Conservation (phyloP, 106 monocot species). For the Acorus gramineus region DNA sequence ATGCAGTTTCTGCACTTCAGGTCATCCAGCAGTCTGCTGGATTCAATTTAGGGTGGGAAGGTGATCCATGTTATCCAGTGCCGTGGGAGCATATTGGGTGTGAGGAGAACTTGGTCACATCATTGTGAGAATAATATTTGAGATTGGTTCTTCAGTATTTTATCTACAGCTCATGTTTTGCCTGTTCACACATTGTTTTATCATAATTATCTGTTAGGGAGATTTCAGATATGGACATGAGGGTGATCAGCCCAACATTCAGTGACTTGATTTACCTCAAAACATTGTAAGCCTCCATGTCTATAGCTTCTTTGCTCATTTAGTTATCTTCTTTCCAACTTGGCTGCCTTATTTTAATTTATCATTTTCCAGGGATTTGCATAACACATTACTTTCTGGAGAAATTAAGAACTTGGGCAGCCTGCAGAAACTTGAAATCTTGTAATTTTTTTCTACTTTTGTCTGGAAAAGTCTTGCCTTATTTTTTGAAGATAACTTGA, state of each 20-base stretch:
- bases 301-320: background rate
- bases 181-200: background rate
- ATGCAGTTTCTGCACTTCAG: conserved; percentile 42
- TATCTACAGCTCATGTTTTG: background rate
- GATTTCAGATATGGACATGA: conserved; percentile 34
- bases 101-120: conserved; percentile 27
- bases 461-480: background rate
- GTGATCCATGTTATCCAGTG: conserved; percentile 42
- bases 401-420: conserved; percentile 42
- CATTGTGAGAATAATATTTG: conserved; percentile 24
- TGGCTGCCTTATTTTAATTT: background rate
- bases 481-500: background rate
- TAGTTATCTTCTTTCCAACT: background rate
- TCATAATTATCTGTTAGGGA: conserved; percentile 11
- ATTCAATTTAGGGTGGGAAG: conserved; percentile 43
- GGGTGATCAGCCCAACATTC: conserved; percentile 32
- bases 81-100: conserved; percentile 37
- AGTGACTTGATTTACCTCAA: conserved; percentile 40
- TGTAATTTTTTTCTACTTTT: conserved; percentile 9
- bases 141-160: background rate
- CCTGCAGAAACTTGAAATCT: conserved; percentile 32
- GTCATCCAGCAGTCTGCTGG: conserved; percentile 40
- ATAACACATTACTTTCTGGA: conserved; percentile 44
- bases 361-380: conserved; percentile 37
- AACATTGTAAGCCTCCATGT: conserved; percentile 18